Evolutionary conservation across 768 basidiomycete species (phyloP).

Genomic region (Termitomyces sp.): DNA sequence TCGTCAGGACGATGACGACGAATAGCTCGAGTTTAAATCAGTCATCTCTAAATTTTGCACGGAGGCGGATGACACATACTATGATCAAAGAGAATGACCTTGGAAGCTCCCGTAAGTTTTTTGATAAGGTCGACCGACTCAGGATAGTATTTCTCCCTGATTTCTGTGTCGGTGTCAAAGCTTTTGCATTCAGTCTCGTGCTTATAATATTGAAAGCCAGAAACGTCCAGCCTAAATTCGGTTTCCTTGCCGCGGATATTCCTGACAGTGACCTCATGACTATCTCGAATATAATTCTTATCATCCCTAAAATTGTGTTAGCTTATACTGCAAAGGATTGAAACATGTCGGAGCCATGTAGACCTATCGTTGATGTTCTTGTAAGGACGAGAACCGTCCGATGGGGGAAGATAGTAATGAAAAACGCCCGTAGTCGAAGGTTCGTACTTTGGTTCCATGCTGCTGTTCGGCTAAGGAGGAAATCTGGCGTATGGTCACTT

Average conservation of each 20-base stretch:
- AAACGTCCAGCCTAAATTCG: slow-evolving; percentile 1
- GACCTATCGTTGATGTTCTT: slow-evolving; percentile 6
- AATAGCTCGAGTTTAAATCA: not conserved
- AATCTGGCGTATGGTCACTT: not conserved
- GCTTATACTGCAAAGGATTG: not conserved
- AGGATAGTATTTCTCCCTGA: slow-evolving; percentile 38
- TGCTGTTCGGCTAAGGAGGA: not conserved
- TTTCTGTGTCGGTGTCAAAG: slow-evolving; percentile 27
- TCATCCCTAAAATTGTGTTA: not conserved
- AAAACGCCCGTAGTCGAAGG: slow-evolving; percentile 1
- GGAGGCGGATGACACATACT: slow-evolving; percentile 24
- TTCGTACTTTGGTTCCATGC: not conserved
- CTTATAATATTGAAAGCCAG: slow-evolving; percentile 5
- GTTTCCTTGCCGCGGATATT: slow-evolving; percentile 2
- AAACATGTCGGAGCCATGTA: not conserved
- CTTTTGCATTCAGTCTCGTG: not conserved
- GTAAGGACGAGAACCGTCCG: slow-evolving; percentile 2
- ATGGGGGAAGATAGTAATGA: slow-evolving; percentile 4
- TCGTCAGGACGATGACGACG: not conserved
- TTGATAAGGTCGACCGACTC: slow-evolving; percentile 42
- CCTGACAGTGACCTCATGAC: not conserved
- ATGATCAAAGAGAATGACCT: slow-evolving; percentile 42
- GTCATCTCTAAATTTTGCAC: not conserved
- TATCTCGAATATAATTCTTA: slow-evolving; percentile 3
- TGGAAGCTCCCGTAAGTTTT: slow-evolving; percentile 37